These are phyloP conservation scores for Heritiera littoralis DNA, from an alignment of 345 rosid species.

Conservation along the genomic window DNA sequence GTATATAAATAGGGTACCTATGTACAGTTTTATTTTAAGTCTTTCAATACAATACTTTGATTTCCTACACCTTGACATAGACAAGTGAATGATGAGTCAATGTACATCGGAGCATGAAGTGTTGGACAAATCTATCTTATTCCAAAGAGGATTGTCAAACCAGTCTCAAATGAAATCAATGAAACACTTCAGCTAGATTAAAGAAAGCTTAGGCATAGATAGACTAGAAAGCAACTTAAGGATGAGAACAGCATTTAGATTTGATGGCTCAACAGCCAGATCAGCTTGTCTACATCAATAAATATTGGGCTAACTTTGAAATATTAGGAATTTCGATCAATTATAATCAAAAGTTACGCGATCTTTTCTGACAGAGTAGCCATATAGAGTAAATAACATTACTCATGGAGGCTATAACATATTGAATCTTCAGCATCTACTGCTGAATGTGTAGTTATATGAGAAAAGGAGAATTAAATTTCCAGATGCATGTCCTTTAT, in stretches of 20 bases:
- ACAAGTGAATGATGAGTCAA: neutral
- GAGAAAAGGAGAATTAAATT: neutral
- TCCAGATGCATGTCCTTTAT: neutral
- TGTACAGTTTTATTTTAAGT: too few species aligned
- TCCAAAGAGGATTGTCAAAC: neutral
- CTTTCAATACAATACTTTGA: too few species aligned
- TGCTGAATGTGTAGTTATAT: neutral
- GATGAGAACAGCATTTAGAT: neutral
- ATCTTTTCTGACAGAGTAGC: neutral
- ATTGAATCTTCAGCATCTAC: neutral
- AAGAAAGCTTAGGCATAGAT: neutral
- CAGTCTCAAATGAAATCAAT: neutral
- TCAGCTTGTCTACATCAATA: neutral
- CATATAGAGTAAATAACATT: neutral
- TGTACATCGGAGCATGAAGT: neutral
- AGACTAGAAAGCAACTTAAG: neutral
- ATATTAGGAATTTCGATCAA: slow-evolving; percentile 2
- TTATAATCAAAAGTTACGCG: neutral
- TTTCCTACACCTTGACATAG: neutral
- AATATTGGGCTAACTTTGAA: neutral
- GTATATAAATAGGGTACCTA: too few species aligned
- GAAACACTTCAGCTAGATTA: neutral
- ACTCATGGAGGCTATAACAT: slow-evolving; percentile 6
- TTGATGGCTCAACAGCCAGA: neutral
- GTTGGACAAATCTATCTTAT: neutral